Evolutionary conservation across 192 early-diverging fungal species (phyloP).

Genomic region (Linnemannia hyalina): DNA sequence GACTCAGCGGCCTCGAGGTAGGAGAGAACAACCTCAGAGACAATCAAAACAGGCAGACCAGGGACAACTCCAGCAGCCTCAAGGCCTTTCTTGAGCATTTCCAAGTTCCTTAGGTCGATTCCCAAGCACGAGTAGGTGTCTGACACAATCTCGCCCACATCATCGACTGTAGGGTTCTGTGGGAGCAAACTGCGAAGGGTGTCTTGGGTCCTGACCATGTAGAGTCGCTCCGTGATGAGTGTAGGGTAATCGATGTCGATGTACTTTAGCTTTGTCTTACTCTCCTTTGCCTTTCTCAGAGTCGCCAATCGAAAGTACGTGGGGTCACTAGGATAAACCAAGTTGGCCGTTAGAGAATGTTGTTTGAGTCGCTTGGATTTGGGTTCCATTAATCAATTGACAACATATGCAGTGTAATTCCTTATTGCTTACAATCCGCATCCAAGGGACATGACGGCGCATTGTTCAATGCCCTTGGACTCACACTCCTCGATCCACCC

Average conservation of each 20-base stretch:
- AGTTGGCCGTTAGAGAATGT: neutral
- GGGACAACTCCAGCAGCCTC: constrained; percentile 18
- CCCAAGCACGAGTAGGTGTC: constrained; percentile 48
- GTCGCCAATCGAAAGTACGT: constrained; percentile 40
- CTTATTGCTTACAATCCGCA: constrained; percentile 43
- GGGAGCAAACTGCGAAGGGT: constrained; percentile 27
- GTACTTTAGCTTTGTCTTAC: constrained; percentile 39
- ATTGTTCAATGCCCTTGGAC: constrained; percentile 17
- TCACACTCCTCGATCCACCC: constrained; percentile 49
- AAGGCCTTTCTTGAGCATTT: constrained; percentile 11
- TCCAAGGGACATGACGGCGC: constrained; percentile 40
- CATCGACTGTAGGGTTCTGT: constrained; percentile 36
- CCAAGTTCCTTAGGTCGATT: constrained; percentile 38
- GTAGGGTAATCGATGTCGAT: constrained; percentile 50
- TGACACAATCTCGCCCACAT: constrained; percentile 34
- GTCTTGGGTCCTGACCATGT: constrained; percentile 44
- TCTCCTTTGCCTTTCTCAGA: constrained; percentile 11
- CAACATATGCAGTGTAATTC: neutral
- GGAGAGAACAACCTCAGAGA: constrained; percentile 47
- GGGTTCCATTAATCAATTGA: neutral
- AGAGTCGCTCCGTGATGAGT: constrained; percentile 39
- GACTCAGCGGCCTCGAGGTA: constrained; percentile 48
- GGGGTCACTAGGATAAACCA: constrained; percentile 28
- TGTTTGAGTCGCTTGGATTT: neutral
- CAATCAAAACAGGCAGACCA: constrained; percentile 31